A percentile compares a stretch with the other conserved stretches of the same genome.
Evolutionary conservation across 768 basidiomycete genomes (phyloP).

Genomic region (Termitomyces sp.): DNA sequence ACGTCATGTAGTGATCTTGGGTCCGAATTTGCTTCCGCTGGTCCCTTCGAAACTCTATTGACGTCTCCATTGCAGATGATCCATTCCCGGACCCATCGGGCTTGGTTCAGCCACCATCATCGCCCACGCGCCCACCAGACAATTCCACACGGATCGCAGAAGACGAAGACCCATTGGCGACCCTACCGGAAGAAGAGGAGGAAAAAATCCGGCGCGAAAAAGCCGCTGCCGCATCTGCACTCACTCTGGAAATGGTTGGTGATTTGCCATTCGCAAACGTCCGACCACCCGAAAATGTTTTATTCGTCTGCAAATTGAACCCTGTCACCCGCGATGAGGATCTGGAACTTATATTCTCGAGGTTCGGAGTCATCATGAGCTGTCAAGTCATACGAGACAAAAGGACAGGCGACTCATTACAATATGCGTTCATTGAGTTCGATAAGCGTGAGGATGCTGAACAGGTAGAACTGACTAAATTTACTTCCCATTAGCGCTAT

Average conservation of each 20-base stretch:
- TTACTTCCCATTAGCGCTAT: not conserved
- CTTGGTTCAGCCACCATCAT: conserved; percentile 63
- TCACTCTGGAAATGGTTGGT: conserved; percentile 99
- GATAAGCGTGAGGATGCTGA: conserved; percentile 92
- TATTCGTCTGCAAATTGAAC: conserved; percentile 99
- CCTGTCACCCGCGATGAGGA: conserved; percentile 94
- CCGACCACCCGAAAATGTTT: conserved; percentile 94
- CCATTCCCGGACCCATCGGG: conserved; percentile 88
- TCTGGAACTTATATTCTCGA: conserved; percentile 92
- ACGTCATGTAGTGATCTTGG: conserved; percentile 91
- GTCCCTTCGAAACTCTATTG: conserved; percentile 2
- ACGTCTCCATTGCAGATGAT: conserved; percentile 56
- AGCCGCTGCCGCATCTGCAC: conserved; percentile 86
- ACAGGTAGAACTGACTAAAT: conserved; percentile 46
- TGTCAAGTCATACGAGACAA: conserved; percentile 98
- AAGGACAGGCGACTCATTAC: conserved; percentile 91
- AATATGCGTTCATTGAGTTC: conserved; percentile 99
- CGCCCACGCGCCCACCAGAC: conserved; percentile 80
- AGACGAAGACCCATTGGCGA: conserved; percentile 85
- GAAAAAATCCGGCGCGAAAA: conserved; percentile 79
- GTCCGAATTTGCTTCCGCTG: conserved; percentile 32
- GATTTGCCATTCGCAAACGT: conserved; percentile 98
- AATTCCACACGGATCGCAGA: conserved; percentile 88
- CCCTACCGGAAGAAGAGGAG: conserved; percentile 80
- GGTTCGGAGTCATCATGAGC: conserved; percentile 93